Conservation (phyloP, 2,329 filamentous ascomycete species). For the Monilinia fructicola region DNA sequence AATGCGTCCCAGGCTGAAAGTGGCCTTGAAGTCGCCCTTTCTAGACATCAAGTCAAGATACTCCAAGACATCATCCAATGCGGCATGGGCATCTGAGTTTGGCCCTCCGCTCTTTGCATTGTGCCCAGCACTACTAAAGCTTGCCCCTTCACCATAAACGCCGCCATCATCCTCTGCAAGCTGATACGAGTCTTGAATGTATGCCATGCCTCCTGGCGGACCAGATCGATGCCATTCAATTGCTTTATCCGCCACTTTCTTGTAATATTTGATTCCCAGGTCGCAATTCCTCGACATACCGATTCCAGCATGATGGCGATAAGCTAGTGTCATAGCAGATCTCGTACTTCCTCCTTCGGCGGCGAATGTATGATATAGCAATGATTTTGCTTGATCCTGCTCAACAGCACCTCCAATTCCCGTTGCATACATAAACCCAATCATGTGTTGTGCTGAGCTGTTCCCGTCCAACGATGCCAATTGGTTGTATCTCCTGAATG, state of each 20-base stretch:
- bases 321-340: slow-evolving; percentile 92
- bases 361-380: slow-evolving; percentile 93
- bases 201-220: slow-evolving; percentile 79
- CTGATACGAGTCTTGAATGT: slow-evolving; percentile 76
- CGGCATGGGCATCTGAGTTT: slow-evolving; percentile 78
- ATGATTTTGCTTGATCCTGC: slow-evolving; percentile 83
- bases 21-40: slow-evolving; percentile 70
- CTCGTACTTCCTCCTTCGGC: slow-evolving; percentile 78
- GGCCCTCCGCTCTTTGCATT: slow-evolving; percentile 74
- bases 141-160: slow-evolving; percentile 93
- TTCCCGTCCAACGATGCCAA: slow-evolving; percentile 79
- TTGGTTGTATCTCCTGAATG: slow-evolving; percentile 78
- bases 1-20: slow-evolving; percentile 66
- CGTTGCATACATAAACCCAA: slow-evolving; percentile 93
- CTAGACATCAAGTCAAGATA: slow-evolving; percentile 75
- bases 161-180: slow-evolving; percentile 90
- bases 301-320: slow-evolving; percentile 81
- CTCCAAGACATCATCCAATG: slow-evolving; percentile 90
- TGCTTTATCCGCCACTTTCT: slow-evolving; percentile 88
- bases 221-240: slow-evolving; percentile 85
- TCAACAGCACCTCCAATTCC: slow-evolving; percentile 80
- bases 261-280: slow-evolving; percentile 82
- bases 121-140: slow-evolving; percentile 79
- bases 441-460: slow-evolving; percentile 90
- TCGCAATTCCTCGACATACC: slow-evolving; percentile 85